Evolutionary conservation across 306 rosid species (phyloP).

Genomic region (Nissolia schottii): DNA sequence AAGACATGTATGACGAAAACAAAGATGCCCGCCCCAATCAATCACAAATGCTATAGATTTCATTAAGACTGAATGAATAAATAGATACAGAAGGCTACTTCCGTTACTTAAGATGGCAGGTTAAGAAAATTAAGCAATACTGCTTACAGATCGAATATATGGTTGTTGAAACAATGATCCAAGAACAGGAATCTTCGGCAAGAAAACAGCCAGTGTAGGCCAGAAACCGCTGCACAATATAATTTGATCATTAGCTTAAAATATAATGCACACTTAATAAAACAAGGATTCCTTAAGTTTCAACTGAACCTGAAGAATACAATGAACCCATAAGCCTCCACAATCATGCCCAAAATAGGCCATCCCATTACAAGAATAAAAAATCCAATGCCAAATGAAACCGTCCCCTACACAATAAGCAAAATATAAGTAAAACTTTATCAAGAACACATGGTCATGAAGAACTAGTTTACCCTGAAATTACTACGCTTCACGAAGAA

Average conservation of each 20-base stretch:
- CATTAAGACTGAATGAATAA: neutral
- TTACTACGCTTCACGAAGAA: constrained; percentile 93
- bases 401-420: constrained; percentile 59
- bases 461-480: constrained; percentile 53
- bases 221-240: too few species aligned
- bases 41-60: constrained; percentile 1
- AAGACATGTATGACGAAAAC: neutral
- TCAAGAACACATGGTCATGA: neutral
- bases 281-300: constrained; percentile 14
- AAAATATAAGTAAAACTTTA: neutral
- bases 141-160: constrained; percentile 73
- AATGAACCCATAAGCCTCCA: constrained; percentile 90
- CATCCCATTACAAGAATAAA: constrained; percentile 81
- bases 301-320: constrained; percentile 76
- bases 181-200: constrained; percentile 89
- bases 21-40: constrained; percentile 15
- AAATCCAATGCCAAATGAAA: constrained; percentile 93
- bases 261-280: too few species aligned
- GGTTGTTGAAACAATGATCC: constrained; percentile 97
- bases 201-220: constrained; percentile 94
- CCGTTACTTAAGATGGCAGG: neutral
- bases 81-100: neutral
- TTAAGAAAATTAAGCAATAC: constrained; percentile 1
- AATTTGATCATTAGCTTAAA: too few species aligned
- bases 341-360: constrained; percentile 93